phyloP scores from a whole-genome alignment of 2,329 filamentous ascomycete genomes.

The Orbilia brochopaga region DNA sequence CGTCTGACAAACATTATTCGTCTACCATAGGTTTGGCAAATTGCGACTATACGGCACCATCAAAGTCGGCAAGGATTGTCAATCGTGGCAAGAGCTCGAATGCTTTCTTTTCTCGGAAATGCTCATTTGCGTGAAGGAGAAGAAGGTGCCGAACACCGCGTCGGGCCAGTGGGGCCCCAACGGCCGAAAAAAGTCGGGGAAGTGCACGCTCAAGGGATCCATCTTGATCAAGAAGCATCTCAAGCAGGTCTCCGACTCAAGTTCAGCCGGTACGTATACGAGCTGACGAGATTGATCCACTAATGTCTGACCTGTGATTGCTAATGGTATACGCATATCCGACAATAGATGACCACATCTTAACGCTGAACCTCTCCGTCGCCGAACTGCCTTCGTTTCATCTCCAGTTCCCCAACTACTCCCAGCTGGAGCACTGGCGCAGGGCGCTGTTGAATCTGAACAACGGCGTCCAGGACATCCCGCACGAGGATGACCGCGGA shows the following conservation, averaged over 20 bases:
- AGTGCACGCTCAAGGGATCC: slow-evolving; percentile 92
- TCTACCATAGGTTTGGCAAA: slow-evolving; percentile 75
- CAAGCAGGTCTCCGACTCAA: slow-evolving; percentile 77
- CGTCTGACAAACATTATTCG: slow-evolving; percentile 1
- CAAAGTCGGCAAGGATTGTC: slow-evolving; percentile 91
- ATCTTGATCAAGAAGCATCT: slow-evolving; percentile 98
- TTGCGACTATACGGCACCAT: slow-evolving; percentile 86
- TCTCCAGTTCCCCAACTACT: slow-evolving; percentile 81
- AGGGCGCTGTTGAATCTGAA: slow-evolving; percentile 85
- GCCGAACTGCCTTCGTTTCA: slow-evolving; percentile 92
- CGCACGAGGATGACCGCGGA: slow-evolving; percentile 78
- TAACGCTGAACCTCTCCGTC: slow-evolving; percentile 90
- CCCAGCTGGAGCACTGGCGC: slow-evolving; percentile 88
- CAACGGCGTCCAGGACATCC: slow-evolving; percentile 69
- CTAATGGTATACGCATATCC: slow-evolving; percentile 39
- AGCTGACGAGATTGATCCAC: neutral
- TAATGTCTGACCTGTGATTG: neutral
- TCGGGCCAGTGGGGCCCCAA: slow-evolving; percentile 70
- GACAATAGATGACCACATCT: slow-evolving; percentile 74
- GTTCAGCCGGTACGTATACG: slow-evolving; percentile 58
- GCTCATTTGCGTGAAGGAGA: slow-evolving; percentile 99
- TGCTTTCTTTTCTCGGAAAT: slow-evolving; percentile 98
- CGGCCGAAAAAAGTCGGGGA: slow-evolving; percentile 68
- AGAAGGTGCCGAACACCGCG: slow-evolving; percentile 67
- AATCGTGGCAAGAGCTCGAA: slow-evolving; percentile 96